phyloP scores from a whole-genome alignment of 345 rosid species.

The Tarenaya hassleriana region DNA sequence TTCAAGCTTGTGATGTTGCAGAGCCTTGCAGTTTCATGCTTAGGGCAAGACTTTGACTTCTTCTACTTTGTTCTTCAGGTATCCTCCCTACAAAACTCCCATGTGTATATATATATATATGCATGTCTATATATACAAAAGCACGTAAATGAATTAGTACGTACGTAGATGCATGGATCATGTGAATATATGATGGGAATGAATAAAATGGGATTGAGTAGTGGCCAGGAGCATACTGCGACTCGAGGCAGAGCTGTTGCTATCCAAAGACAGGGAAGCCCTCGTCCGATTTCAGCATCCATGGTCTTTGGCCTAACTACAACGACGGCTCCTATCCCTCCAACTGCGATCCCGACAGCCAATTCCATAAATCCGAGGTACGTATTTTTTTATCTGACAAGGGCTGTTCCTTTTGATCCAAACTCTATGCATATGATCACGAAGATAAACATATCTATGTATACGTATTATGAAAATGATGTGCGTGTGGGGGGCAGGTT shows the following conservation, averaged over 20 bases:
- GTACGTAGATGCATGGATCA: not conserved
- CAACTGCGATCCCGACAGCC: conserved; percentile 55
- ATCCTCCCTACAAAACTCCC: too few relatives aligned
- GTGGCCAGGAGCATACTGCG: conserved; percentile 99
- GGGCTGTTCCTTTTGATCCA: too few relatives aligned
- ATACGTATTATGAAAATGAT: not conserved
- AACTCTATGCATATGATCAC: not conserved
- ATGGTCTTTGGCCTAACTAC: conserved; percentile 93
- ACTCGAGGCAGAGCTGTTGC: conserved; percentile 60
- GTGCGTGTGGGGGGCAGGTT: conserved; percentile 56
- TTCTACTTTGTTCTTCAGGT: conserved; percentile 92
- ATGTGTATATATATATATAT: not conserved
- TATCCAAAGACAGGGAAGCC: conserved; percentile 88
- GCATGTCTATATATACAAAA: not conserved
- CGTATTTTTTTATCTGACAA: not conserved
- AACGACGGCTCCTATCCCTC: conserved; percentile 72
- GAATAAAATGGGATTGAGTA: conserved; percentile 18
- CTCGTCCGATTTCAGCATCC: conserved; percentile 81
- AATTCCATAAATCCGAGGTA: conserved; percentile 54
- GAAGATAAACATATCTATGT: not conserved
- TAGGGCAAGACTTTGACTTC: conserved; percentile 75
- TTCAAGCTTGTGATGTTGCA: too few relatives aligned
- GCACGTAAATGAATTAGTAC: too few relatives aligned
- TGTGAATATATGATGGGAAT: conserved; percentile 15
- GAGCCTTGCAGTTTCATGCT: too few relatives aligned